phyloP scores from a whole-genome alignment of 2,329 filamentous ascomycete species.

The Moelleriella libera region DNA sequence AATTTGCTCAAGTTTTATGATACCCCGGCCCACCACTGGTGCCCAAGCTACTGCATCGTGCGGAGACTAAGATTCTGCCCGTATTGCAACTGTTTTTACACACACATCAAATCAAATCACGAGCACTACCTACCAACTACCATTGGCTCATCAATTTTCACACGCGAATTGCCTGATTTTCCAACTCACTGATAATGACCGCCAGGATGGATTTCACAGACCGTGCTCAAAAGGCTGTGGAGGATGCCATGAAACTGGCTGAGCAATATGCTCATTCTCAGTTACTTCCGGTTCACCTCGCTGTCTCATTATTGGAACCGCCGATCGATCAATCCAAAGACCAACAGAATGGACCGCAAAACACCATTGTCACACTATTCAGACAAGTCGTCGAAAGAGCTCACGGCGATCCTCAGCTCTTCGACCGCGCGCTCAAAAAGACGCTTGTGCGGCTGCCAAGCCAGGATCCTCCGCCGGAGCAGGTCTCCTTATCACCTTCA shows the following conservation, averaged over 20 bases:
- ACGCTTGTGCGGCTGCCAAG: slow-evolving; percentile 77
- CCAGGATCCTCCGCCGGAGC: slow-evolving; percentile 88
- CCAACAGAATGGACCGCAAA: slow-evolving; percentile 61
- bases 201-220: slow-evolving; percentile 87
- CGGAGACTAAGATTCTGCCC: not conserved
- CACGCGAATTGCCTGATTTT: not conserved
- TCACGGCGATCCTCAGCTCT: slow-evolving; percentile 78
- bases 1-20: not conserved
- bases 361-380: slow-evolving; percentile 61
- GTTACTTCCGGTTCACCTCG: slow-evolving; percentile 79
- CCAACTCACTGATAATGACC: slow-evolving; percentile 38
- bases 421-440: slow-evolving; percentile 87
- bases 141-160: not conserved
- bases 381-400: slow-evolving; percentile 88
- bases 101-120: not conserved
- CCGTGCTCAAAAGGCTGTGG: slow-evolving; percentile 75
- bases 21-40: not conserved
- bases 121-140: not conserved
- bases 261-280: slow-evolving; percentile 87
- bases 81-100: too few species aligned
- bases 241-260: slow-evolving; percentile 76
- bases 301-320: slow-evolving; percentile 66
- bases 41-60: slow-evolving; percentile 1
- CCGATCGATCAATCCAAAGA: slow-evolving; percentile 66
- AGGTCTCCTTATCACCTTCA: slow-evolving; percentile 65